Evolutionary conservation across 495 filamentous ascomycete species (phyloP).

Genomic region (Penicillium ochrochloron): DNA sequence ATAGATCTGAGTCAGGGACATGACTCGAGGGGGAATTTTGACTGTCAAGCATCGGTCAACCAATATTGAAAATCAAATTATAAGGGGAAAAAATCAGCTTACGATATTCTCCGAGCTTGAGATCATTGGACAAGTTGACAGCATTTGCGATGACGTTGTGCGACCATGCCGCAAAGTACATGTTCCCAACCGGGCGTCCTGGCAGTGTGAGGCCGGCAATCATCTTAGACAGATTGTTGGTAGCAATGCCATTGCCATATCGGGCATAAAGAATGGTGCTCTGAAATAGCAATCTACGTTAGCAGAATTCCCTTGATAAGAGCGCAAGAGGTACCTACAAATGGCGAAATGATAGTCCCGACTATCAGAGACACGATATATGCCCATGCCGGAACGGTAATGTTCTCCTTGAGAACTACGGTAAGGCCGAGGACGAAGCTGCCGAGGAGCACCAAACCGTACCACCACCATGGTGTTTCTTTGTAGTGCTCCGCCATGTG

Average conservation of each 20-base stretch:
- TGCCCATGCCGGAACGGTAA: constrained; percentile 59
- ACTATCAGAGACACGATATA: constrained; percentile 51
- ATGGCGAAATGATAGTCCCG: constrained; percentile 39
- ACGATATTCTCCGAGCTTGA: constrained; percentile 48
- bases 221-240: constrained; percentile 48
- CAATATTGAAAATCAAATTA: neutral
- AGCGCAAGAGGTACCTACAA: constrained; percentile 28
- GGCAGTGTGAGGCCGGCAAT: constrained; percentile 44
- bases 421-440: constrained; percentile 56
- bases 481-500: constrained; percentile 52
- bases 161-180: constrained; percentile 50
- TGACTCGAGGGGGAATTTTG: constrained; percentile 51
- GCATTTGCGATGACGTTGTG: constrained; percentile 40
- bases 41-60: constrained; percentile 19
- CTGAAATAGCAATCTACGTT: constrained; percentile 12
- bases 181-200: constrained; percentile 49
- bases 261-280: constrained; percentile 39
- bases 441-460: constrained; percentile 44
- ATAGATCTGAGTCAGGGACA: constrained; percentile 51
- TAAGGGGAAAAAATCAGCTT: constrained; percentile 4
- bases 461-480: constrained; percentile 63
- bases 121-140: constrained; percentile 41
- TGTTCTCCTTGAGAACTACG: constrained; percentile 49
- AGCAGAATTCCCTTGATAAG: neutral
- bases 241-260: constrained; percentile 43